Conservation (phyloP, 345 rosid species). For the Rhodomyrtus tomentosa region DNA sequence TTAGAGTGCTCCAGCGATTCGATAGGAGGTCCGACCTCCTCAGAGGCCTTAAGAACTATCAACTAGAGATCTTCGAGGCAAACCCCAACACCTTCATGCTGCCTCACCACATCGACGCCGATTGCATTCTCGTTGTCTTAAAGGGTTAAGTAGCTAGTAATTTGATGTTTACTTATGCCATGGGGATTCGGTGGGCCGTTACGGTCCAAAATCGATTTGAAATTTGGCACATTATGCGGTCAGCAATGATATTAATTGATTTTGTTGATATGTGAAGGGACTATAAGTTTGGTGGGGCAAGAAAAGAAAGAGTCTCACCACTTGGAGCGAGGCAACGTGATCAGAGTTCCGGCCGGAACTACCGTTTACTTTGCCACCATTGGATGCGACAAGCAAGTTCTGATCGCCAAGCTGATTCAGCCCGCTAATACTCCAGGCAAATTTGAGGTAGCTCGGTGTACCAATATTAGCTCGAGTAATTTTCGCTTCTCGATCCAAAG, state of each 20-base stretch:
- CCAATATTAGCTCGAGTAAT: not conserved
- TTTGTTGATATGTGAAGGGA: slow-evolving; percentile 17
- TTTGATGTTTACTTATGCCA: not conserved
- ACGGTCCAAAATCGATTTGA: not conserved
- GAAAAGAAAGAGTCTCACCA: slow-evolving; percentile 17
- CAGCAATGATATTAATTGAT: not conserved
- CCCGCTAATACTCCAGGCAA: slow-evolving; percentile 25
- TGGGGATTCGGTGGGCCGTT: not conserved
- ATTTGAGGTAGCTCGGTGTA: slow-evolving; percentile 7
- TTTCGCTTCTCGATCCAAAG: not conserved
- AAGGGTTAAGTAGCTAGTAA: slow-evolving; percentile 11
- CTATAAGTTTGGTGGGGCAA: slow-evolving; percentile 10
- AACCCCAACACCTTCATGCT: slow-evolving; percentile 26
- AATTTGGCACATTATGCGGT: not conserved
- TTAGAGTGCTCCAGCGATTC: slow-evolving; percentile 26
- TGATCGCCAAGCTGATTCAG: slow-evolving; percentile 8
- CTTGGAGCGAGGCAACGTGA: slow-evolving; percentile 25
- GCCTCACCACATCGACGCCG: slow-evolving; percentile 38
- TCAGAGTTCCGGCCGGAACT: slow-evolving; percentile 22
- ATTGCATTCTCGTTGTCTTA: slow-evolving; percentile 12
- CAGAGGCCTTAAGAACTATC: slow-evolving; percentile 28
- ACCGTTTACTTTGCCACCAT: slow-evolving; percentile 11
- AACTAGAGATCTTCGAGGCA: slow-evolving; percentile 17
- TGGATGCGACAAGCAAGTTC: slow-evolving; percentile 15
- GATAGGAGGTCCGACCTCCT: slow-evolving; percentile 25